phyloP scores from a whole-genome alignment of 495 filamentous ascomycete genomes.

The Pyrenopolyporus hunteri region DNA sequence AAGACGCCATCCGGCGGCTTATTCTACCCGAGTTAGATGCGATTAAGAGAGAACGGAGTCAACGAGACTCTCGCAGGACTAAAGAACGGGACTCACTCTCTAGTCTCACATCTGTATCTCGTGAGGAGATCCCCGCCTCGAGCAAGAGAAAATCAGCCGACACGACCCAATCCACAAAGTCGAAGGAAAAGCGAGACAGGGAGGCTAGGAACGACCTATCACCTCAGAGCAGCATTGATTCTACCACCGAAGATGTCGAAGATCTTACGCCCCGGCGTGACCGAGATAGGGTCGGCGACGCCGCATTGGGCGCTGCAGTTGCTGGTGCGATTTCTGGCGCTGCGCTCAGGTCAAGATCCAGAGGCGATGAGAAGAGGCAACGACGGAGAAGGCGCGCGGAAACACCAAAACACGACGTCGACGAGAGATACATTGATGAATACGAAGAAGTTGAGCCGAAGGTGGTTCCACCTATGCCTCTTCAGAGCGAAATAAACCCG shows the following conservation, averaged over 20 bases:
- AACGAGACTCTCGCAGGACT: constrained; percentile 61
- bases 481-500: constrained; percentile 79
- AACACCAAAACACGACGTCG: constrained; percentile 44
- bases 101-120: constrained; percentile 63
- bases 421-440: constrained; percentile 46
- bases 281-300: constrained; percentile 48
- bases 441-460: constrained; percentile 50
- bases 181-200: constrained; percentile 51
- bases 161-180: constrained; percentile 46
- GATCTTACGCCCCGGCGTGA: constrained; percentile 49
- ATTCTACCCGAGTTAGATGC: constrained; percentile 92
- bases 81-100: constrained; percentile 56
- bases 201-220: constrained; percentile 66
- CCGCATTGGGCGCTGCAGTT: constrained; percentile 45
- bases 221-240: constrained; percentile 50
- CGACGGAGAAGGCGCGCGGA: constrained; percentile 53
- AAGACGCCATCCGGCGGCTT: constrained; percentile 90
- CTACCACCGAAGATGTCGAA: constrained; percentile 46
- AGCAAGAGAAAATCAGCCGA: constrained; percentile 49
- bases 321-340: constrained; percentile 43
- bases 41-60: constrained; percentile 84
- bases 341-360: constrained; percentile 44
- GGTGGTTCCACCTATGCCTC: constrained; percentile 74
- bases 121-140: constrained; percentile 59
- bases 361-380: constrained; percentile 51